Percentiles rank a stretch among this genome's conserved stretches.
Conservation (phyloP, 306 rosid species). For the Acacia melanoxylon region DNA sequence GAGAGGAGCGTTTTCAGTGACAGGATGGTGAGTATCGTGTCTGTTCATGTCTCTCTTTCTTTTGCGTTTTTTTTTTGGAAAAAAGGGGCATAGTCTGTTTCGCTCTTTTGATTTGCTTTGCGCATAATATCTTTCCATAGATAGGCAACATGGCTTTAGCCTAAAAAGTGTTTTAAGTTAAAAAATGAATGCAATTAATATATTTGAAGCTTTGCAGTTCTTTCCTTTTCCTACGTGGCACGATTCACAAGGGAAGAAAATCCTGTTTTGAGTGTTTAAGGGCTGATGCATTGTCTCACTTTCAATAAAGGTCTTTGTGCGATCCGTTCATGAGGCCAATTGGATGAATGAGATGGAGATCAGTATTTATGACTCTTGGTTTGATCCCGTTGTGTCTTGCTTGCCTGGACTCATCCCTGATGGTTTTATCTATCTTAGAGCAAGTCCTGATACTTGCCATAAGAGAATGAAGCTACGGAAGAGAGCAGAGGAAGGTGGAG, state of each 20-base stretch:
- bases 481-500: constrained; percentile 93
- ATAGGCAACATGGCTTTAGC: background rate
- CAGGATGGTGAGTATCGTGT: constrained; percentile 75
- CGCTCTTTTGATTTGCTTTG: background rate
- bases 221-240: constrained; percentile 34
- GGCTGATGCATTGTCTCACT: constrained; percentile 41
- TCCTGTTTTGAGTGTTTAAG: constrained; percentile 31
- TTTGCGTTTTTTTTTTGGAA: background rate
- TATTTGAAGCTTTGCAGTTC: constrained; percentile 30
- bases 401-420: constrained; percentile 98
- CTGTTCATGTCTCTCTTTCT: background rate
- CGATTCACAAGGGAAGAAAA: constrained; percentile 30
- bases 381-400: constrained; percentile 94
- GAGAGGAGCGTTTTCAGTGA: constrained; percentile 99
- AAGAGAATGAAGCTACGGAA: constrained; percentile 82
- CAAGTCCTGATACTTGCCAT: constrained; percentile 99
- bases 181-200: constrained; percentile 26
- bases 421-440: constrained; percentile 96
- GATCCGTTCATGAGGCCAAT: constrained; percentile 97
- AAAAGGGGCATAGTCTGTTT: background rate
- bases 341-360: constrained; percentile 99
- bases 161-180: background rate
- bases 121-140: background rate
- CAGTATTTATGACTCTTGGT: constrained; percentile 98
- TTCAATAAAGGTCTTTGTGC: constrained; percentile 77